Percentiles rank a stretch among this genome's conserved stretches.
Evolutionary conservation across 75 land plant genomes (phyloP).

Genomic region (Gnetum montanum): DNA sequence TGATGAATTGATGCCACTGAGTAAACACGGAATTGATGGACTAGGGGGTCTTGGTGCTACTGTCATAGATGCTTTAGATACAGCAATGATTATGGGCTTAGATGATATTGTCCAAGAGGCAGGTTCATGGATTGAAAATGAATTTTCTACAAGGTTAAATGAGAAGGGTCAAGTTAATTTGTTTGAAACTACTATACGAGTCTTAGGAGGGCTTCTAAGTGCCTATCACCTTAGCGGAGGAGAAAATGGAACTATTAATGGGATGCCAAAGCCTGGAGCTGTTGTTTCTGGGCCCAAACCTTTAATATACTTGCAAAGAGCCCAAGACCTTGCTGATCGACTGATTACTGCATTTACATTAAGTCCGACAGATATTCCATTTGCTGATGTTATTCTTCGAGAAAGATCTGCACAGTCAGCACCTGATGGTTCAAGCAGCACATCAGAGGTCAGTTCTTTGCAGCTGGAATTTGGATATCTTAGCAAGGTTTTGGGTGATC

Average conservation of each 20-base stretch:
- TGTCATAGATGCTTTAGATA: slow-evolving; percentile 86
- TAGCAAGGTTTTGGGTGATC: slow-evolving; percentile 73
- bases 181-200: slow-evolving; percentile 96
- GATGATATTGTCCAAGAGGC: slow-evolving; percentile 77
- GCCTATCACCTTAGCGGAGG: slow-evolving; percentile 87
- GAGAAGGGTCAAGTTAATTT: slow-evolving; percentile 91
- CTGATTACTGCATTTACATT: slow-evolving; percentile 72
- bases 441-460: slow-evolving; percentile 84
- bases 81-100: slow-evolving; percentile 91
- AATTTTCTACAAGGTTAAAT: slow-evolving; percentile 47
- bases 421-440: slow-evolving; percentile 90
- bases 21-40: slow-evolving; percentile 61
- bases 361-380: slow-evolving; percentile 85
- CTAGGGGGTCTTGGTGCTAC: slow-evolving; percentile 97
- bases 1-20: slow-evolving; percentile 87
- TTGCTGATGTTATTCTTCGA: slow-evolving; percentile 73
- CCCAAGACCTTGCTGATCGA: slow-evolving; percentile 71
- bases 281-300: slow-evolving; percentile 52
- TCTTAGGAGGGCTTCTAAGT: slow-evolving; percentile 94
- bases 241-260: slow-evolving; percentile 6
- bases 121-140: slow-evolving; percentile 75
- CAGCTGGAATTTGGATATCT: slow-evolving; percentile 94
- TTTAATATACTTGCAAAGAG: slow-evolving; percentile 54
- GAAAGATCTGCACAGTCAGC: slow-evolving; percentile 76
- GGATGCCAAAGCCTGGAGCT: slow-evolving; percentile 11